phyloP scores from a whole-genome alignment of 2,329 filamentous ascomycete genomes.

The Herpomyces periplanetae region DNA sequence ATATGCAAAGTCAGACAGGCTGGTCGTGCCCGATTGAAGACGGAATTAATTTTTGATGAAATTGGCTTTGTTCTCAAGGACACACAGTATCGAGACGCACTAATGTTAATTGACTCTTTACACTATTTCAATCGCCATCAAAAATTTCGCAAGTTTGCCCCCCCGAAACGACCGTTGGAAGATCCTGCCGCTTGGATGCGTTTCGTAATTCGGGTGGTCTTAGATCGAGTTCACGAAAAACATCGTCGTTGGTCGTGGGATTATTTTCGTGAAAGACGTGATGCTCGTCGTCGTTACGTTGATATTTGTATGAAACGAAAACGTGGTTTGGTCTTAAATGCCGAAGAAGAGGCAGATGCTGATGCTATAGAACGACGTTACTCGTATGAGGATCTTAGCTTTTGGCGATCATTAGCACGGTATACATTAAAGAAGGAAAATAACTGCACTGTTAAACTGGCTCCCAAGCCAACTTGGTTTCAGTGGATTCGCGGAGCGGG shows the following conservation, averaged over 20 bases:
- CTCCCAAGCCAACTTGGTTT: slow-evolving; percentile 48
- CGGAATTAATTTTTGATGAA: slow-evolving; percentile 69
- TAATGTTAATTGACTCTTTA: slow-evolving; percentile 96
- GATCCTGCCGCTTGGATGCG: slow-evolving; percentile 66
- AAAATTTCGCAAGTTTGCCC: slow-evolving; percentile 73
- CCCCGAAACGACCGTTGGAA: slow-evolving; percentile 46
- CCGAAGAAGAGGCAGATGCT: slow-evolving; percentile 29
- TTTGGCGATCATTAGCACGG: slow-evolving; percentile 74
- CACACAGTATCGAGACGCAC: slow-evolving; percentile 70
- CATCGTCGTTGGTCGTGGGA: slow-evolving; percentile 86
- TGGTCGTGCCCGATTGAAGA: slow-evolving; percentile 50
- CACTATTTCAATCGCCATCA: slow-evolving; percentile 94
- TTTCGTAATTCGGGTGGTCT: slow-evolving; percentile 58
- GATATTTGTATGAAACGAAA: slow-evolving; percentile 83
- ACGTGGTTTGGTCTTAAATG: slow-evolving; percentile 22
- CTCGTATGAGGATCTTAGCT: slow-evolving; percentile 71
- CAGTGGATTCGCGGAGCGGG: slow-evolving; percentile 54
- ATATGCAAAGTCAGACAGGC: slow-evolving; percentile 62
- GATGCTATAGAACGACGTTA: slow-evolving; percentile 48
- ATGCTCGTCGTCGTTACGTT: slow-evolving; percentile 61
- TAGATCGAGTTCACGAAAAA: slow-evolving; percentile 72
- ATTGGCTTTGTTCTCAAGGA: slow-evolving; percentile 93
- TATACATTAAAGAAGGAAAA: slow-evolving; percentile 90
- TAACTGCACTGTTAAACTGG: slow-evolving; percentile 36
- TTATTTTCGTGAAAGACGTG: slow-evolving; percentile 64